A percentile compares a stretch with the other conserved stretches of the same genome.
phyloP scores from a whole-genome alignment of 2,329 filamentous ascomycete species.

The Cytospora leucostoma region DNA sequence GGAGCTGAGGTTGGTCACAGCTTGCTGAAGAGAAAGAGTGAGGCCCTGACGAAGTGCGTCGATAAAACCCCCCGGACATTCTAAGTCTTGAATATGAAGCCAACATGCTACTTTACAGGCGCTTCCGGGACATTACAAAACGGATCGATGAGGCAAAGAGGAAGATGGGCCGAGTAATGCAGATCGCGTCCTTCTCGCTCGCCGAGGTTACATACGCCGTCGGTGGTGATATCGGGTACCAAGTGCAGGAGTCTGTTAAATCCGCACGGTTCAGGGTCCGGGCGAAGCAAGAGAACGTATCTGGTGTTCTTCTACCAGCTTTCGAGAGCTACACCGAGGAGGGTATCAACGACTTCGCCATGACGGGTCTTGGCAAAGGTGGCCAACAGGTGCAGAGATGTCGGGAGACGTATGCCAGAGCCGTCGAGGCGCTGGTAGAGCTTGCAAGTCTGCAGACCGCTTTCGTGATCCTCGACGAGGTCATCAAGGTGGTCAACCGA shows the following conservation, averaged over 20 bases:
- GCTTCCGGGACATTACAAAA: slow-evolving; percentile 93
- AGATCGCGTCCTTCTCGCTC: slow-evolving; percentile 95
- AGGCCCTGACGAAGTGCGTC: slow-evolving; percentile 90
- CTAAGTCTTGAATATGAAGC: neutral
- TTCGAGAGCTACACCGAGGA: slow-evolving; percentile 92
- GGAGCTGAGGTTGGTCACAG: slow-evolving; percentile 89
- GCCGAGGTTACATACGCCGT: slow-evolving; percentile 98
- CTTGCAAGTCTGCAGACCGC: slow-evolving; percentile 95
- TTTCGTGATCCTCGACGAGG: slow-evolving; percentile 96
- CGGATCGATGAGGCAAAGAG: slow-evolving; percentile 98
- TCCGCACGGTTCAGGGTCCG: slow-evolving; percentile 89
- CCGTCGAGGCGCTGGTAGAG: slow-evolving; percentile 94
- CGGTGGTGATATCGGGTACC: slow-evolving; percentile 92
- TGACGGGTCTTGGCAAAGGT: slow-evolving; percentile 94
- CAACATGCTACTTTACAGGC: slow-evolving; percentile 51
- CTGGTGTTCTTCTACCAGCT: slow-evolving; percentile 87
- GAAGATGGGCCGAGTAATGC: slow-evolving; percentile 99
- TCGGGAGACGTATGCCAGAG: slow-evolving; percentile 91
- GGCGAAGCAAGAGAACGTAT: slow-evolving; percentile 98
- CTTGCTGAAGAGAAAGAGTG: slow-evolving; percentile 94
- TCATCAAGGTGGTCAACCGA: slow-evolving; percentile 98
- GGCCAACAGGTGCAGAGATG: slow-evolving; percentile 96
- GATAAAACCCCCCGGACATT: slow-evolving; percentile 15
- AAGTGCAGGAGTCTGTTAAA: slow-evolving; percentile 95
- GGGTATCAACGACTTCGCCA: slow-evolving; percentile 90